These are phyloP conservation scores for Primulina eburnea DNA, from an alignment of 257 asterid genomes.

Conservation along the genomic window DNA sequence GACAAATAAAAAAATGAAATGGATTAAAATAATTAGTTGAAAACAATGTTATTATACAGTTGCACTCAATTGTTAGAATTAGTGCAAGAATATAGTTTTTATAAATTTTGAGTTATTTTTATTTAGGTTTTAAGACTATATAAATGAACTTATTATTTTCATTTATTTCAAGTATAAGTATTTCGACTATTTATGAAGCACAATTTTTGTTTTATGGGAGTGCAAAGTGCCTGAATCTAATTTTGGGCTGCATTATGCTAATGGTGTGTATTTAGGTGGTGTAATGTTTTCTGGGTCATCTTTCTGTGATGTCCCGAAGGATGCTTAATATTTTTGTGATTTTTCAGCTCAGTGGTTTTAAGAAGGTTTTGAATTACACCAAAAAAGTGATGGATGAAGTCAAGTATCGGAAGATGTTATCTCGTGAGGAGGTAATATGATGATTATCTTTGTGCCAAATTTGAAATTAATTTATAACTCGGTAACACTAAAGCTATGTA, in stretches of 20 bases:
- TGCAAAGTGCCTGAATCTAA: not conserved
- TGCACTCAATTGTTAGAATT: too few relatives aligned
- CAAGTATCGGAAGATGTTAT: conserved; percentile 71
- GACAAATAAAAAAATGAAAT: not conserved
- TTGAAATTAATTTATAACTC: conserved; percentile 15
- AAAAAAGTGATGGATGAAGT: conserved; percentile 88
- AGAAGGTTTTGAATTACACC: conserved; percentile 94
- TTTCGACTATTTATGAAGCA: not conserved
- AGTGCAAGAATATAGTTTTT: not conserved
- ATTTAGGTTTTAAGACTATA: not conserved
- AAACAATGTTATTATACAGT: not conserved
- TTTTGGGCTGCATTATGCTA: not conserved
- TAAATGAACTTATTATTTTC: not conserved
- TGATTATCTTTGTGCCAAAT: conserved; percentile 7
- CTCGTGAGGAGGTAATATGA: conserved; percentile 89
- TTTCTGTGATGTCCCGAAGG: conserved; percentile 20
- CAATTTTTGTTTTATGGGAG: not conserved
- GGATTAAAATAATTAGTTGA: not conserved
- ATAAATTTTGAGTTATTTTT: too few relatives aligned
- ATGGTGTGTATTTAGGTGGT: not conserved
- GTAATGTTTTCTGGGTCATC: not conserved
- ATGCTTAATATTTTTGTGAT: conserved; percentile 28
- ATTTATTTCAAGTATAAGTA: too few relatives aligned
- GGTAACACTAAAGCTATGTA: not conserved
- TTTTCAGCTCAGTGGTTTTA: conserved; percentile 97